These are phyloP conservation scores for Chaetomium sp. DNA, from an alignment of 2,329 filamentous ascomycete species.

Conservation along the genomic window DNA sequence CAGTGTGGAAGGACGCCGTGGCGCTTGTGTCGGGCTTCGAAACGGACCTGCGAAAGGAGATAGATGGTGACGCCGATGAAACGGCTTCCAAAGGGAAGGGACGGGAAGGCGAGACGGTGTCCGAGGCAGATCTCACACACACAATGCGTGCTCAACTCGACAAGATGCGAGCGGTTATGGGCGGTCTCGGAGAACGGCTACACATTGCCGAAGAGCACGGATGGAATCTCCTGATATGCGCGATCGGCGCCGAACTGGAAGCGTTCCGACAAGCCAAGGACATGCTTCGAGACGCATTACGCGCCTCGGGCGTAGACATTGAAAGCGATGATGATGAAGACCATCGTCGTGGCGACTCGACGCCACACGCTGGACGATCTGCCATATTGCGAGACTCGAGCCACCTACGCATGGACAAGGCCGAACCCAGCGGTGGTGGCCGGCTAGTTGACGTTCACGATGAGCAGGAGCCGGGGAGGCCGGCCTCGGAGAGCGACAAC, in stretches of 20 bases:
- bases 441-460: slow-evolving; percentile 32
- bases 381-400: slow-evolving; percentile 7
- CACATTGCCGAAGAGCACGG: slow-evolving; percentile 51
- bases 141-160: slow-evolving; percentile 41
- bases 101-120: slow-evolving; percentile 10
- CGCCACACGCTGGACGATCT: slow-evolving; percentile 21
- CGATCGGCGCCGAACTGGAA: slow-evolving; percentile 58
- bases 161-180: slow-evolving; percentile 51
- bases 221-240: slow-evolving; percentile 71
- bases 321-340: slow-evolving; percentile 5
- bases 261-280: slow-evolving; percentile 29
- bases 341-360: slow-evolving; percentile 8
- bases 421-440: slow-evolving; percentile 7
- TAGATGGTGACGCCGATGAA: slow-evolving; percentile 29
- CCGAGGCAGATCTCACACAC: slow-evolving; percentile 28
- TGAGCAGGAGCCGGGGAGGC: slow-evolving; percentile 19
- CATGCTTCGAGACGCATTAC: slow-evolving; percentile 28
- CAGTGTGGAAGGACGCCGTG: slow-evolving; percentile 59
- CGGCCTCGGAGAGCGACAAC: slow-evolving; percentile 29
- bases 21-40: slow-evolving; percentile 59
- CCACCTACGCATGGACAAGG: not conserved
- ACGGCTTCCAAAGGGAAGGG: slow-evolving; percentile 21
- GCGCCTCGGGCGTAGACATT: slow-evolving; percentile 26
- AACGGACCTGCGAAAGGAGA: slow-evolving; percentile 48
- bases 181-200: slow-evolving; percentile 48